phyloP scores from a whole-genome alignment of 179 eudicot genomes.

The Nepenthes alata region DNA sequence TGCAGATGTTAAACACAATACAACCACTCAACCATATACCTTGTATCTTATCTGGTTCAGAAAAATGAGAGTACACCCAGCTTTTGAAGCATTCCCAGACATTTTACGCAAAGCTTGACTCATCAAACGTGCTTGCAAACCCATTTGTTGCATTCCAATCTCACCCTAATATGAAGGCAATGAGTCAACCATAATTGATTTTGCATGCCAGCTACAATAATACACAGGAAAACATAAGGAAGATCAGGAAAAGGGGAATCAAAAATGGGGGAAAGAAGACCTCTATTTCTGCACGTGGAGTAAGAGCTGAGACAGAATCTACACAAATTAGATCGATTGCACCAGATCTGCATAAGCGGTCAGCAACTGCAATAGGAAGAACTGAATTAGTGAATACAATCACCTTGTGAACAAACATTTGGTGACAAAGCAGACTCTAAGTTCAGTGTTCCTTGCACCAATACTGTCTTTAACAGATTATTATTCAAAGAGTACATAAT shows the following conservation, averaged over 20 bases:
- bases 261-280: conserved; percentile 18
- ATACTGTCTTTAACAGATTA: background rate
- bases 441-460: background rate
- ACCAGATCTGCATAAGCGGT: conserved; percentile 44
- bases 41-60: conserved; percentile 88
- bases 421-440: background rate
- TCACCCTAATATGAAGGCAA: conserved; percentile 53
- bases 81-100: too few relatives aligned
- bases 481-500: too few relatives aligned
- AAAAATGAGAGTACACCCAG: conserved; percentile 4
- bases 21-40: conserved; percentile 23
- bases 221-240: background rate
- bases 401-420: background rate
- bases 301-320: conserved; percentile 13
- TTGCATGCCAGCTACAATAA: background rate
- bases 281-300: conserved; percentile 98
- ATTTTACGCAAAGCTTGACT: too few relatives aligned
- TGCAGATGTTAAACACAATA: background rate
- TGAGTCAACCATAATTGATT: conserved; percentile 10
- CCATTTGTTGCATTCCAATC: conserved; percentile 5
- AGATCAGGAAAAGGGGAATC: background rate
- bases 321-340: conserved; percentile 88
- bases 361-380: conserved; percentile 22
- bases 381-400: background rate
- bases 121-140: too few relatives aligned